Percentiles rank a stretch among this genome's conserved stretches.
Conservation (phyloP, 768 basidiomycete species). For the Tricholoma bakamatsutake region DNA sequence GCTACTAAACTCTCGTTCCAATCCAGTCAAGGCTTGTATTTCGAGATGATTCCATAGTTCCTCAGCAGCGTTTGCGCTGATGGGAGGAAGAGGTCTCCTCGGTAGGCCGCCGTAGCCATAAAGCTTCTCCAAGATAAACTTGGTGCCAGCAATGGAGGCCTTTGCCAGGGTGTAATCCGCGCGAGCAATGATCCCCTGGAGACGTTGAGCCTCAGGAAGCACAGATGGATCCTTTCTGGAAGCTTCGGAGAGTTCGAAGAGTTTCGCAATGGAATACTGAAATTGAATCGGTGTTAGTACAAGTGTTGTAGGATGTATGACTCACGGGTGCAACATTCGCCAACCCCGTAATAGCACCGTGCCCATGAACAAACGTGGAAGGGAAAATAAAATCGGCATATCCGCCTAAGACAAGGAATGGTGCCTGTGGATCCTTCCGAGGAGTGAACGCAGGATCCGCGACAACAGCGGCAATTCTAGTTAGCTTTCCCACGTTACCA, state of each 20-base stretch:
- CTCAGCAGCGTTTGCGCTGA: constrained; percentile 46
- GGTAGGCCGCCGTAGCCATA: constrained; percentile 79
- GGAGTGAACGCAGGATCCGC: constrained; percentile 58
- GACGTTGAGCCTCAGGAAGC: constrained; percentile 60
- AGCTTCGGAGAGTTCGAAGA: constrained; percentile 58
- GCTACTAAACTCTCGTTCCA: constrained; percentile 54
- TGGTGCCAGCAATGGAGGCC: constrained; percentile 76
- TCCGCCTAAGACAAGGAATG: constrained; percentile 84
- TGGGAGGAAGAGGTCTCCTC: constrained; percentile 72
- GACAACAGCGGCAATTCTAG: constrained; percentile 70
- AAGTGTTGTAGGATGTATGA: constrained; percentile 4
- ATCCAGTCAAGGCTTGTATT: constrained; percentile 56
- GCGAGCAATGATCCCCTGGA: constrained; percentile 78
- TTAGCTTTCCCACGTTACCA: constrained; percentile 88
- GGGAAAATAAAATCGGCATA: constrained; percentile 81
- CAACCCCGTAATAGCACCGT: constrained; percentile 89
- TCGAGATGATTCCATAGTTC: constrained; percentile 70
- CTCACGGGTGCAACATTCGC: constrained; percentile 76
- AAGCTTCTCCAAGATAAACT: constrained; percentile 65
- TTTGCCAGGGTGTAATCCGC: constrained; percentile 80
- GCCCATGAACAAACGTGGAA: constrained; percentile 63
- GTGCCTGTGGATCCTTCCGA: constrained; percentile 56
- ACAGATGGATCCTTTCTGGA: constrained; percentile 49
- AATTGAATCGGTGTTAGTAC: neutral
- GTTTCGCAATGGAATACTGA: constrained; percentile 52